Conservation (phyloP, 257 asterid species). For the Petunia secreta region DNA sequence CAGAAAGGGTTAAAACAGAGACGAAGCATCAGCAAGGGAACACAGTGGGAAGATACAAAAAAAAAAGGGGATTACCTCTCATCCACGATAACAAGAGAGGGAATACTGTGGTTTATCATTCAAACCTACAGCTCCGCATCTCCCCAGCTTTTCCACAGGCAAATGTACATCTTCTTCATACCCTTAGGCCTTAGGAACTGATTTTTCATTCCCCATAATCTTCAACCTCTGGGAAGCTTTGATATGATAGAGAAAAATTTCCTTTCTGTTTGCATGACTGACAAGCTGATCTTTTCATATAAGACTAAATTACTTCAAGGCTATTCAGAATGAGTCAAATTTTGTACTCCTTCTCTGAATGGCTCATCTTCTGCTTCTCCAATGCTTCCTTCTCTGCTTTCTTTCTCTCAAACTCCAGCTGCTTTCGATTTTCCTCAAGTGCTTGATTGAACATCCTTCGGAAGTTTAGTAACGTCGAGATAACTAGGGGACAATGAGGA, state of each 20-base stretch:
- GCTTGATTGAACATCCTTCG: constrained; percentile 85
- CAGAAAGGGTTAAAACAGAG: neutral
- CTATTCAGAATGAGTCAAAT: constrained; percentile 38
- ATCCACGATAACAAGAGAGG: neutral
- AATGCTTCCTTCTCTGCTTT: constrained; percentile 89
- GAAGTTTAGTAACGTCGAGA: constrained; percentile 75
- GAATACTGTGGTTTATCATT: constrained; percentile 7
- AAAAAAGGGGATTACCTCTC: neutral
- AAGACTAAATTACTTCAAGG: neutral
- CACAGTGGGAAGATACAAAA: neutral
- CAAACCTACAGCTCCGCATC: constrained; percentile 11
- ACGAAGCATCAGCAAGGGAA: neutral
- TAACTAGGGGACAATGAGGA: constrained; percentile 49
- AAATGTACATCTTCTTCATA: constrained; percentile 17
- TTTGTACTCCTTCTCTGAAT: constrained; percentile 46
- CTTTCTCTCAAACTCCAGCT: constrained; percentile 73
- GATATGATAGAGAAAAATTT: constrained; percentile 1
- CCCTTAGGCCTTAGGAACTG: neutral
- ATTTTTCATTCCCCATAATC: neutral
- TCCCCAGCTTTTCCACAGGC: constrained; percentile 21
- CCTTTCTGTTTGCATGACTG: neutral
- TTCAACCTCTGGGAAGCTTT: neutral
- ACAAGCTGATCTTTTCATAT: neutral
- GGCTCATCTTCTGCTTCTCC: constrained; percentile 51
- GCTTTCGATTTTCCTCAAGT: constrained; percentile 87